Base-by-base conservation (phyloP, 331 rosid genomes). In the Malus hybrid region DNA sequence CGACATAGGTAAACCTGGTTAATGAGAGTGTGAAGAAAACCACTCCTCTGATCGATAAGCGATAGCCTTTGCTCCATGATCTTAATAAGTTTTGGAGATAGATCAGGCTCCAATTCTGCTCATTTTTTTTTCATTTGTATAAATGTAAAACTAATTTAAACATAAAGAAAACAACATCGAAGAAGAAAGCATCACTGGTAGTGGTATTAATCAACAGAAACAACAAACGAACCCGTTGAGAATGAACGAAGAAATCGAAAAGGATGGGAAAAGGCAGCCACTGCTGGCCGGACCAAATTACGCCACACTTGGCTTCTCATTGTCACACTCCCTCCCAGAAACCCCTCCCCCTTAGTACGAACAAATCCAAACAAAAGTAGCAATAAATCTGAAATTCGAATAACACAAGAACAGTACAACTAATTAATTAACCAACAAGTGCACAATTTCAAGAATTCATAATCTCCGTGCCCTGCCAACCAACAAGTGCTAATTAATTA, bases 31-130 rank as follows among this genome's bases (percentile, higher is more conserved):
- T 76, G 83, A 70, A 91, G 98, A 66, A 42, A 87, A 73, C 82
- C 52, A 76, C 84, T 78, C 80, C 93, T 84, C 74, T 79, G 74
- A 79, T 91, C 96, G 66, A 93, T 85, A 48, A 87, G 90, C 7
- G 84, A 79, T 34, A 91, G 60, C 77, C 93, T 90, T 77, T 83
- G 93, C 74, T 93, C 97, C 96, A 93, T 93, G 31, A 90, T 87
- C n/a, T 81, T 82, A n/a, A 91, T 74, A 28, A 93, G 82, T 62
- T 87, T 86, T 57, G 84, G 64, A 0, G 97, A 89, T 36, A 91
- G 15, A 52, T 83, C 89, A 75, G 90, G 80, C 70, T 81, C 84
- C 77, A 79, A 68, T 70, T 87, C 92, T 80, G 88, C 76, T 71
- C 7, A 5, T 50, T 15, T 52, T 52, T 13, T 15, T 52, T 52